These are phyloP conservation scores for Geotrichum aggregatum DNA, from an alignment of 1,139 yeast species.

Conservation along the genomic window DNA sequence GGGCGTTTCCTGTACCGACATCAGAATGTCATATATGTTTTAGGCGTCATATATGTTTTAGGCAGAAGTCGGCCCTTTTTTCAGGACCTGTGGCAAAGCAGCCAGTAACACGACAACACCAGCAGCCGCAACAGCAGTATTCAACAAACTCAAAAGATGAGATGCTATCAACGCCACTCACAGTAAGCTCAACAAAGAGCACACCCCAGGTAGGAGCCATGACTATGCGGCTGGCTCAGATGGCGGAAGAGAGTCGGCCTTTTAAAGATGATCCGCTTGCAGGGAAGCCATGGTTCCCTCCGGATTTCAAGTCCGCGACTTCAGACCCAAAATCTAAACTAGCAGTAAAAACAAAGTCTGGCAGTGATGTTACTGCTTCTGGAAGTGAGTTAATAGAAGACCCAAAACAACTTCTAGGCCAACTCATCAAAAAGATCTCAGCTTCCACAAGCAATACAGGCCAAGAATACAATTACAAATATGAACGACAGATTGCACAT, in stretches of 20 bases:
- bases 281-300: constrained; percentile 22
- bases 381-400: constrained; percentile 22
- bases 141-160: no score
- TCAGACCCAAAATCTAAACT: no score
- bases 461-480: constrained; percentile 26
- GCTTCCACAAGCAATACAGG: constrained; percentile 22
- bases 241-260: constrained; percentile 44
- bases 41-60: no score
- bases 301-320: background rate
- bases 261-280: constrained; percentile 37
- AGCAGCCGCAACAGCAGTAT: no score
- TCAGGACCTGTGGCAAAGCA: no score
- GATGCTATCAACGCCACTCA: no score
- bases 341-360: no score
- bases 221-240: constrained; percentile 40
- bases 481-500: constrained; percentile 43
- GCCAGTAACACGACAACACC: no score
- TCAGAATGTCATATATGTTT: no score
- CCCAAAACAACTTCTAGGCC: constrained; percentile 27
- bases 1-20: no score
- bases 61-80: no score
- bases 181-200: no score
- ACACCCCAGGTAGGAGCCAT: constrained; percentile 39
- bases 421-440: constrained; percentile 24
- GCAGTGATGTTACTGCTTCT: constrained; percentile 5